Percentiles rank a stretch among this genome's conserved stretches.
phyloP scores from a whole-genome alignment of 768 basidiomycete genomes.

The Kwoniella botswanensis region DNA sequence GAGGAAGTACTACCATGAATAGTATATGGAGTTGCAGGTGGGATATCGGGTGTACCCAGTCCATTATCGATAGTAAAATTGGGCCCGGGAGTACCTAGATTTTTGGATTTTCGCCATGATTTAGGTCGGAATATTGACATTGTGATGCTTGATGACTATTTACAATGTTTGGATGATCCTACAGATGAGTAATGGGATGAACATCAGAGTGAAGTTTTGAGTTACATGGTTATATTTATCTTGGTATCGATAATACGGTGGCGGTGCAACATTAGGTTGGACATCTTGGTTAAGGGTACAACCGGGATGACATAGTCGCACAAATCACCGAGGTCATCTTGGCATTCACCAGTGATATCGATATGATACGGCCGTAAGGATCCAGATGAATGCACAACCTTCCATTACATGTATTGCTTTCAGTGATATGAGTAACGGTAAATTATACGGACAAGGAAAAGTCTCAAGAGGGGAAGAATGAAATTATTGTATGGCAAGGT shows the following conservation, averaged over 20 bases:
- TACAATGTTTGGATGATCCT: too few species aligned
- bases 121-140: not conserved
- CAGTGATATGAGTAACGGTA: not conserved
- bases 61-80: not conserved
- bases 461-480: too few species aligned
- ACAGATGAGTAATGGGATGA: too few species aligned
- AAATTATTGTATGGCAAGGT: too few species aligned
- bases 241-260: not conserved
- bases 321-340: not conserved
- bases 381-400: not conserved
- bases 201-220: too few species aligned
- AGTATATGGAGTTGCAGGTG: too few species aligned
- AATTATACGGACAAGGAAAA: too few species aligned
- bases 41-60: too few species aligned
- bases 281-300: not conserved
- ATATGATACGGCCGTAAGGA: not conserved
- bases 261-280: not conserved
- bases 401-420: not conserved
- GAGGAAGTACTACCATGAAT: too few species aligned
- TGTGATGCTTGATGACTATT: too few species aligned
- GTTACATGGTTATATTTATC: not conserved
- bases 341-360: not conserved
- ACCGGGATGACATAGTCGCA: not conserved
- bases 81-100: not conserved
- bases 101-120: not conserved